These are phyloP conservation scores for Sanghuangporus baumii DNA, from an alignment of 1,284 basidiomycete genomes.

Conservation along the genomic window DNA sequence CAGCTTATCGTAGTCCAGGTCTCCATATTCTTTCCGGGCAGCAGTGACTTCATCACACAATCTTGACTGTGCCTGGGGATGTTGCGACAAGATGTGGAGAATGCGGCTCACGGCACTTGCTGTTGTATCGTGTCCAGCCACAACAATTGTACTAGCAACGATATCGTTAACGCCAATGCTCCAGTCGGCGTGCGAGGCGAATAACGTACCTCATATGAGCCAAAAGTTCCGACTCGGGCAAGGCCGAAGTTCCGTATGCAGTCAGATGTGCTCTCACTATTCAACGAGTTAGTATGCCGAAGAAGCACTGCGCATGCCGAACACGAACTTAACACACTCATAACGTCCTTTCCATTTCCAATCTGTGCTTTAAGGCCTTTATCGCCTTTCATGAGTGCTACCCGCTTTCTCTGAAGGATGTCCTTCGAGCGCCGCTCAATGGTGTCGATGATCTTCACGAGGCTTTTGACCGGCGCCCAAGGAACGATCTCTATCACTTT, in stretches of 20 bases:
- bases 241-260: slow-evolving; percentile 25
- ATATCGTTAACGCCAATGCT: slow-evolving; percentile 2
- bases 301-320: not conserved
- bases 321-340: slow-evolving; percentile 28
- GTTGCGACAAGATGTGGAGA: slow-evolving; percentile 23
- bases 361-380: slow-evolving; percentile 22
- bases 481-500: slow-evolving; percentile 1
- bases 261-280: slow-evolving; percentile 27
- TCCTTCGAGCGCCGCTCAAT: slow-evolving; percentile 15
- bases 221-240: slow-evolving; percentile 28
- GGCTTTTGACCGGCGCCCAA: not conserved
- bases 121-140: slow-evolving; percentile 27
- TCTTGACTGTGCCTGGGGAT: slow-evolving; percentile 23
- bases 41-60: slow-evolving; percentile 25
- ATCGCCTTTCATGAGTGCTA: slow-evolving; percentile 22
- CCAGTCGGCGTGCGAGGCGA: not conserved
- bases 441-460: slow-evolving; percentile 1
- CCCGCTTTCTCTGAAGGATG: slow-evolving; percentile 21
- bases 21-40: slow-evolving; percentile 20
- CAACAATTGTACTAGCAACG: slow-evolving; percentile 23
- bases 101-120: slow-evolving; percentile 25
- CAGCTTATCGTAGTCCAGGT: slow-evolving; percentile 27
- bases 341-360: slow-evolving; percentile 29
- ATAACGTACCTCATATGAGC: slow-evolving; percentile 29
- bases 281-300: not conserved